These are phyloP conservation scores for Chalciporus chontae DNA, from an alignment of 768 basidiomycete species.

Conservation along the genomic window DNA sequence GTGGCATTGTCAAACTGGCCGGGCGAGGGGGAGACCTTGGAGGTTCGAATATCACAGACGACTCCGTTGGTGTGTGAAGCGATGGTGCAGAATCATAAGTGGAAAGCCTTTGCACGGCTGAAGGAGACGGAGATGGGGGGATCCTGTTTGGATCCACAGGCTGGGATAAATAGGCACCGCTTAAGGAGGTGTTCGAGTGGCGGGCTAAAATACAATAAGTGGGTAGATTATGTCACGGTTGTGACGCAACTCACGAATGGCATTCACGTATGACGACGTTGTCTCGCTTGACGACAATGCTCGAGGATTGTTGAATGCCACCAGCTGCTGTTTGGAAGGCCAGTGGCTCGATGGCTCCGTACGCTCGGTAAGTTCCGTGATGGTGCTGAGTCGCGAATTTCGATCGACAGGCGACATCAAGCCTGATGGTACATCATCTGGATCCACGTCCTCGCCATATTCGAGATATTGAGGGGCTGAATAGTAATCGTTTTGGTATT, in stretches of 20 bases:
- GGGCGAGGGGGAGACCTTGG: conserved; percentile 37
- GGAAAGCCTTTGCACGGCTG: conserved; percentile 61
- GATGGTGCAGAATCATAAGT: conserved; percentile 57
- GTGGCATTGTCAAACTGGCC: conserved; percentile 43
- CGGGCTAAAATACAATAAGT: conserved; percentile 19
- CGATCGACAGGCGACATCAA: conserved; percentile 27
- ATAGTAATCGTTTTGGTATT: conserved; percentile 30
- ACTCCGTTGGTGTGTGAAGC: conserved; percentile 41
- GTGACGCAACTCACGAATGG: conserved; percentile 46
- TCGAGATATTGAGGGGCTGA: conserved; percentile 20
- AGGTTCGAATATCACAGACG: conserved; percentile 28
- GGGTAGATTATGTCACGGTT: background rate
- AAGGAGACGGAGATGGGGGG: conserved; percentile 62
- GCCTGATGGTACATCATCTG: conserved; percentile 32
- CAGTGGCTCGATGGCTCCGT: conserved; percentile 55
- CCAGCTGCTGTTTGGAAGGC: conserved; percentile 40
- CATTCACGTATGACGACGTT: conserved; percentile 61
- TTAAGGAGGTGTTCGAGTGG: conserved; percentile 3
- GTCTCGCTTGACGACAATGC: conserved; percentile 32
- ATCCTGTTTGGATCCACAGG: conserved; percentile 54
- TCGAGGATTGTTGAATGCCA: conserved; percentile 38
- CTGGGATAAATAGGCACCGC: conserved; percentile 5
- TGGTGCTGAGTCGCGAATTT: conserved; percentile 52
- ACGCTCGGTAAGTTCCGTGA: conserved; percentile 63
- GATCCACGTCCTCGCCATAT: conserved; percentile 23